A percentile compares a stretch with the other conserved stretches of the same genome.
phyloP scores from a whole-genome alignment of 2,329 filamentous ascomycete genomes.

The Chaetomiaceae sp. region DNA sequence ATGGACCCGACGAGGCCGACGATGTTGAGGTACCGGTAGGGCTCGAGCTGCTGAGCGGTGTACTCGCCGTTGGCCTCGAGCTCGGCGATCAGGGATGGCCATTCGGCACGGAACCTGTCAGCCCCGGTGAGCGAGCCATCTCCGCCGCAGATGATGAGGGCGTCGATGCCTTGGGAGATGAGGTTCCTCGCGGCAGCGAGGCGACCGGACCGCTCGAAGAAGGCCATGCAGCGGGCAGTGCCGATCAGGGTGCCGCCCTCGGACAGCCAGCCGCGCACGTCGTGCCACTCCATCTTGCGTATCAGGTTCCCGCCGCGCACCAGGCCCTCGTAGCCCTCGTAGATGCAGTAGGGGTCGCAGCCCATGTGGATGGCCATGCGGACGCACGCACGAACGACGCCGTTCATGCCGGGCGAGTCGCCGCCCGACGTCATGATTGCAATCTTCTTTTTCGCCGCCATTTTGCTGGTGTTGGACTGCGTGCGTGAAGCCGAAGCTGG shows the following conservation, averaged over 20 bases:
- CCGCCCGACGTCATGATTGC: conserved; percentile 93
- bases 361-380: conserved; percentile 83
- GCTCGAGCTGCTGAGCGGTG: conserved; percentile 63
- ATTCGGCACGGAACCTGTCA: conserved; percentile 87
- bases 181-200: conserved; percentile 89
- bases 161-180: conserved; percentile 88
- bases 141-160: conserved; percentile 92
- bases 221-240: conserved; percentile 87
- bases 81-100: conserved; percentile 83
- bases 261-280: conserved; percentile 89
- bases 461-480: conserved; percentile 25
- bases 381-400: conserved; percentile 82
- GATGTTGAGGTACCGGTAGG: conserved; percentile 87
- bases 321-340: conserved; percentile 94
- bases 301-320: conserved; percentile 88
- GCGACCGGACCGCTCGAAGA: conserved; percentile 83
- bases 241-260: conserved; percentile 95
- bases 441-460: conserved; percentile 61
- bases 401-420: conserved; percentile 94
- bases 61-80: conserved; percentile 72
- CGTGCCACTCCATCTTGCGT: conserved; percentile 81
- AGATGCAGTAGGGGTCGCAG: conserved; percentile 75
- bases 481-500: neutral
- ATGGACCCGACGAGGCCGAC: conserved; percentile 95
- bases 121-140: conserved; percentile 95